Evolutionary conservation across 1,284 basidiomycete genomes (phyloP).

Genomic region (Cryptococcus sp.): DNA sequence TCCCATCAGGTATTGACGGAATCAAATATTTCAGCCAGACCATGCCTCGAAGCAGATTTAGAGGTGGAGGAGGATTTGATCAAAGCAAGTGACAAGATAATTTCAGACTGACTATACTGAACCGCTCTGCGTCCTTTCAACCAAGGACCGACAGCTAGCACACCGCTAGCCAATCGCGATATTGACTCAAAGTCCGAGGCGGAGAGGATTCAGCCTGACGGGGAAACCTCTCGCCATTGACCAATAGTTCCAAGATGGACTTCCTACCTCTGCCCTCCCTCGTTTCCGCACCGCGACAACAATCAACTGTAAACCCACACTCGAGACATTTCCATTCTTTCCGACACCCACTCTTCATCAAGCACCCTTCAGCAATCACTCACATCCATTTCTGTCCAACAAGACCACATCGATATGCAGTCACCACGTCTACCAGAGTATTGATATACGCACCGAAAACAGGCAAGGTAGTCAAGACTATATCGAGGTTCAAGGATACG

Average conservation of each 20-base stretch:
- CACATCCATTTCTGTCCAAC: conserved; percentile 83
- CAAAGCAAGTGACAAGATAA: no score
- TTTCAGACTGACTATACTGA: no score
- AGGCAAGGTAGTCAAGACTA: conserved; percentile 92
- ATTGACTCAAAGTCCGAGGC: no score
- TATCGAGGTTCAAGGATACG: conserved; percentile 94
- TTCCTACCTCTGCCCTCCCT: conserved; percentile 48
- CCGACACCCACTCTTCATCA: conserved; percentile 61
- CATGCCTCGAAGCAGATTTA: conserved; percentile 3
- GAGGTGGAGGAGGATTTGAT: conserved; percentile 3
- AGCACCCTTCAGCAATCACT: conserved; percentile 91
- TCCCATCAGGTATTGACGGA: no score
- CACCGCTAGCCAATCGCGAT: no score
- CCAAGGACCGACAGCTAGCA: no score
- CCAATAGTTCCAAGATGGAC: conserved; percentile 39
- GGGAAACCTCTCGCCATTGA: background rate
- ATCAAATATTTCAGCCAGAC: no score
- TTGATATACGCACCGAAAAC: conserved; percentile 96
- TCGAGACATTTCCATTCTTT: conserved; percentile 53
- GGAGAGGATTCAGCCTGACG: no score
- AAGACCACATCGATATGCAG: conserved; percentile 88
- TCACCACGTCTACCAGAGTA: conserved; percentile 89
- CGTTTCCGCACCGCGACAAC: conserved; percentile 43
- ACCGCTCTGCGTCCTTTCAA: no score
- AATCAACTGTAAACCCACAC: conserved; percentile 48